Evolutionary conservation across 2,329 filamentous ascomycete species (phyloP), one percentile per base, ranked within the genome.

Genomic region (Alternaria brassicicola): DNA sequence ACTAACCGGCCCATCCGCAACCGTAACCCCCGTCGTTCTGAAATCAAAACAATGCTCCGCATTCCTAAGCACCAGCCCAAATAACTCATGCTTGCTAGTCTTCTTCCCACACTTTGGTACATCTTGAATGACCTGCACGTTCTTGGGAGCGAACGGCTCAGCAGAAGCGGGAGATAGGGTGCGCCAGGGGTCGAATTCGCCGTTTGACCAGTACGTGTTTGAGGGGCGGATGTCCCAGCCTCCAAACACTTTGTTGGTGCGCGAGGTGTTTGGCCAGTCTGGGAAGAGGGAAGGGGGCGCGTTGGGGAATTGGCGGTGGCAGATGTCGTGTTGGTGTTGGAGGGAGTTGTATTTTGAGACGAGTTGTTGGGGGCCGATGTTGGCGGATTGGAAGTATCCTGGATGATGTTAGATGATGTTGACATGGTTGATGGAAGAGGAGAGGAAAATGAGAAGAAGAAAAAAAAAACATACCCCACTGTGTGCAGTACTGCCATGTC

Each of bases 111-210:
- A 85, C 17, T 68, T 43, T 12, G 49, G 55, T 2, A 57, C 39
- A 3, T 53, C 28, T 10, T 46, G 35, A 13, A 31, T 57, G 4
- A 54, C 31, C 31, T 46, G 25, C 2, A 53, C 42, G n/a, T 36
- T 36, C 12, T 74, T 70, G 4, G 82, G 81, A 4, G 80, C 79
- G 38, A 77, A 78, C 0, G 62, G 52, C 56, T 82, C 79, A 0
- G 65, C 72, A 2, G 78, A 80, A 0, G 84, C 72, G 0, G 79
- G 76, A 0, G 78, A 80, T 3, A 84, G 69, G 0, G 81, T 79
- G 19, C 80, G 74, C 83, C 83, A 86, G 3, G 83, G 82, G 55
- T 85, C 83, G 61, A 79, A 83, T 53, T 84, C 78, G 4, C 82
- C 82, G 23, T 76, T 79, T 46, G 75, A 80, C 76, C 81, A 85